Percentiles rank a stretch among this genome's conserved stretches.
Conservation (phyloP, 306 rosid genomes). For the Fagus sylvatica region DNA sequence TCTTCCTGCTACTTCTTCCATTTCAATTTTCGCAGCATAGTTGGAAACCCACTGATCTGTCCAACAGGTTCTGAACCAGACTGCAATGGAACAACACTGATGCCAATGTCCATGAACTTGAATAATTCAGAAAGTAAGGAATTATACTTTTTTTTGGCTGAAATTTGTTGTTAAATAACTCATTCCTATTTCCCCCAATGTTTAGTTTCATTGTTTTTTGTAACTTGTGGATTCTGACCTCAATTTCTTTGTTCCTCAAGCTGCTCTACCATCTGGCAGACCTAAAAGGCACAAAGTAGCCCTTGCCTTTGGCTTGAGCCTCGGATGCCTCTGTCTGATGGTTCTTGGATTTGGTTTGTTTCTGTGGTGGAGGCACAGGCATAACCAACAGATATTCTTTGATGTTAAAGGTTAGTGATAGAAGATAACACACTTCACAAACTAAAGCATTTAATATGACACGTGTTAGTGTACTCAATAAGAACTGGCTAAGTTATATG, state of each 20-base stretch:
- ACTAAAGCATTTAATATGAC: constrained; percentile 10
- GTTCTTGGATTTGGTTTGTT: constrained; percentile 69
- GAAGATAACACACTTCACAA: background rate
- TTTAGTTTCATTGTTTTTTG: background rate
- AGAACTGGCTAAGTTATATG: background rate
- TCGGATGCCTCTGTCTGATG: constrained; percentile 81
- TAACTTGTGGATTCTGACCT: constrained; percentile 31
- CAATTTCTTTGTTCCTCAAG: constrained; percentile 49
- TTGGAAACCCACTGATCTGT: constrained; percentile 88
- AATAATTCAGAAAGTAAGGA: constrained; percentile 62
- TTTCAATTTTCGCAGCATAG: constrained; percentile 58
- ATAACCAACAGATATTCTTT: constrained; percentile 66
- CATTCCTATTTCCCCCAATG: background rate
- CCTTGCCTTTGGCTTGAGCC: constrained; percentile 80
- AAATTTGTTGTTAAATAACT: constrained; percentile 1
- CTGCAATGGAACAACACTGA: constrained; percentile 70
- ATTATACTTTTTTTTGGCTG: background rate
- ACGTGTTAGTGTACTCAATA: background rate
- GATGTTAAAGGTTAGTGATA: constrained; percentile 72
- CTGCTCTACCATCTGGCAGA: constrained; percentile 48
- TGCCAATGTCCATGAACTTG: constrained; percentile 95
- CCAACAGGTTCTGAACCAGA: constrained; percentile 75
- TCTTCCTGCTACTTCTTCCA: background rate
- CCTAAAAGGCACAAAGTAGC: constrained; percentile 75
- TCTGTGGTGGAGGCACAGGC: constrained; percentile 84